phyloP scores from a whole-genome alignment of 2,329 filamentous ascomycete genomes.

The Apiospora arundinis region DNA sequence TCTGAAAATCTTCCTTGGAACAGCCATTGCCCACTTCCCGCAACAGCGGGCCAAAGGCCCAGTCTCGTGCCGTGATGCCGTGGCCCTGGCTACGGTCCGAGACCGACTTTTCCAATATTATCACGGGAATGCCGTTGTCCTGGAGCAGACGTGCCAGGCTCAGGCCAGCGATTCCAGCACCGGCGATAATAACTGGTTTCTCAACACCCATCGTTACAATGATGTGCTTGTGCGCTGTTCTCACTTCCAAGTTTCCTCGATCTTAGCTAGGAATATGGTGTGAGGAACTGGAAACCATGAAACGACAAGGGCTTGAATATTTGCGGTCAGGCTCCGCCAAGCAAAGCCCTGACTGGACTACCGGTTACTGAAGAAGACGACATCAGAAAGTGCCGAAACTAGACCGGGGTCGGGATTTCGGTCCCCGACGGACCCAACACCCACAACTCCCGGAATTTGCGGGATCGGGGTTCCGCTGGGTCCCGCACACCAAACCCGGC shows the following conservation, averaged over 20 bases:
- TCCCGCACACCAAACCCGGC: too few relatives aligned
- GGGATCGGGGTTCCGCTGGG: too few relatives aligned
- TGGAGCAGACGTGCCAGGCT: not conserved
- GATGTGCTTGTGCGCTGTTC: not conserved
- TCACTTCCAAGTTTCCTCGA: not conserved
- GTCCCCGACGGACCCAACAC: too few relatives aligned
- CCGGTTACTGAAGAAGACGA: too few relatives aligned
- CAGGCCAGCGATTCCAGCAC: not conserved
- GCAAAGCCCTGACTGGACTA: too few relatives aligned
- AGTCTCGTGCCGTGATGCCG: constrained; percentile 1
- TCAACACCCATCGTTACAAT: not conserved
- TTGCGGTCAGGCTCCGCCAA: too few relatives aligned
- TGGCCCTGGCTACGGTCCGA: not conserved
- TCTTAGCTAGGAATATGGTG: too few relatives aligned
- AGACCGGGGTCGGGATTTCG: too few relatives aligned
- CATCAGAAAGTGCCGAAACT: too few relatives aligned
- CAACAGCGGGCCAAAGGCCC: not conserved
- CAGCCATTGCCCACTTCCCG: not conserved
- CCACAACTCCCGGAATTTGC: too few relatives aligned
- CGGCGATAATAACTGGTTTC: not conserved
- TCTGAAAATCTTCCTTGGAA: not conserved
- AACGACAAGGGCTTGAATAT: too few relatives aligned
- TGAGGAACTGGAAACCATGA: too few relatives aligned
- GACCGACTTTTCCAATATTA: not conserved
- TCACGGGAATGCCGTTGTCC: constrained; percentile 2